Evolutionary conservation across 2,329 filamentous ascomycete genomes (phyloP).

Genomic region (Colletotrichum tabaci): DNA sequence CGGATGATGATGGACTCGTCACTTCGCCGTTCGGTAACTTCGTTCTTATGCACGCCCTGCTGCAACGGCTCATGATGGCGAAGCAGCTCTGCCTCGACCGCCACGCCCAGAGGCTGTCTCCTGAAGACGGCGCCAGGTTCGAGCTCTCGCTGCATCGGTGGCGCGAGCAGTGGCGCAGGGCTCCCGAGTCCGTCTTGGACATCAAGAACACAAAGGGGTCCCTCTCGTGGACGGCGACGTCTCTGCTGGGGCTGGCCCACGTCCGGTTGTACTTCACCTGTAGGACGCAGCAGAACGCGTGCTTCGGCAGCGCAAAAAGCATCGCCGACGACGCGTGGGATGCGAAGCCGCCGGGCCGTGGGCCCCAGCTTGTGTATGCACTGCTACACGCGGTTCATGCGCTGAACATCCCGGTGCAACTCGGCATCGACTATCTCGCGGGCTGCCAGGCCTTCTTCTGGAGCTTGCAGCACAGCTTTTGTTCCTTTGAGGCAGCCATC

Average conservation of each 20-base stretch:
- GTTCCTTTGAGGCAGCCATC: slow-evolving; percentile 2
- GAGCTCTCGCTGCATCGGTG: slow-evolving; percentile 24
- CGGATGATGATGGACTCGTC: neutral
- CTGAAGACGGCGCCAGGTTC: slow-evolving; percentile 4
- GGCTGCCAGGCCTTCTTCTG: slow-evolving; percentile 28
- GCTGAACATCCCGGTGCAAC: slow-evolving; percentile 21
- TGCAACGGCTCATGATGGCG: slow-evolving; percentile 9
- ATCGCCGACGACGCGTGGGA: slow-evolving; percentile 12
- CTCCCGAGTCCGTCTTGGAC: slow-evolving; percentile 17
- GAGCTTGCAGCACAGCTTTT: slow-evolving; percentile 25
- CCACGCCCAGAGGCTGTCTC: neutral
- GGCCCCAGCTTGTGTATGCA: slow-evolving; percentile 4
- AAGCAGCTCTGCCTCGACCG: slow-evolving; percentile 10
- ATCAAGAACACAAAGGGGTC: slow-evolving; percentile 13
- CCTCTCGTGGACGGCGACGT: slow-evolving; percentile 24
- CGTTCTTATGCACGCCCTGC: slow-evolving; percentile 14
- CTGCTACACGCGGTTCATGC: slow-evolving; percentile 25
- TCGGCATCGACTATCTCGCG: slow-evolving; percentile 20
- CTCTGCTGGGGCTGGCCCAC: slow-evolving; percentile 11
- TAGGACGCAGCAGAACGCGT: neutral
- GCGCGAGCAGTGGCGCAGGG: slow-evolving; percentile 21
- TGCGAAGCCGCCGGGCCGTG: slow-evolving; percentile 5
- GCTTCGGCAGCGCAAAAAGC: neutral
- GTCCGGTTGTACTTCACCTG: slow-evolving; percentile 12
- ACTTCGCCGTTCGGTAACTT: slow-evolving; percentile 25